phyloP scores from a whole-genome alignment of 192 early-diverging fungal genomes.

The Cetraspora pellucida region DNA sequence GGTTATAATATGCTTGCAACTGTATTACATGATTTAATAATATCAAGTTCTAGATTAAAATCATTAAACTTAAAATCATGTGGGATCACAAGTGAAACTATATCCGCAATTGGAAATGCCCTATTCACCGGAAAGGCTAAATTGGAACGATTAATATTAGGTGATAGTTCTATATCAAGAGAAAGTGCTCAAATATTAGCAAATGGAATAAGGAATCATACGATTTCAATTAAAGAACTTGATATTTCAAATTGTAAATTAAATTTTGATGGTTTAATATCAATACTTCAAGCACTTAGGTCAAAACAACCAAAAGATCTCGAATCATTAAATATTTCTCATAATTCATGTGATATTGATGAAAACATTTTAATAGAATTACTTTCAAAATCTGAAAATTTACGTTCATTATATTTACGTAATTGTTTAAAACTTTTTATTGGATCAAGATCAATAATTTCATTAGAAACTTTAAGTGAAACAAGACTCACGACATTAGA shows the following conservation, averaged over 20 bases:
- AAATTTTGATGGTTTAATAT: not conserved
- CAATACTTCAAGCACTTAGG: not conserved
- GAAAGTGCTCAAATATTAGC: conserved; percentile 24
- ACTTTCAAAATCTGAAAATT: not conserved
- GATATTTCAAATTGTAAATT: conserved; percentile 22
- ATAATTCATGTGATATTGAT: conserved; percentile 10
- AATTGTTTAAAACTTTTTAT: conserved; percentile 3
- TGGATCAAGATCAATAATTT: not conserved
- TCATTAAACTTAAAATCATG: conserved; percentile 6
- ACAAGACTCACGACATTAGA: conserved; percentile 11
- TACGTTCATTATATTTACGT: not conserved
- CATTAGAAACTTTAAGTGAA: not conserved
- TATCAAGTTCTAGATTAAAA: conserved; percentile 18
- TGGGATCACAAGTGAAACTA: conserved; percentile 20
- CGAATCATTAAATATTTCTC: conserved; percentile 1
- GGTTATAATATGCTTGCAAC: conserved; percentile 5
- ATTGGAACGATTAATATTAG: conserved; percentile 11
- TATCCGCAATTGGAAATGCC: conserved; percentile 5
- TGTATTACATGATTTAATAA: conserved; percentile 12
- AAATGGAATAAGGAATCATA: conserved; percentile 7
- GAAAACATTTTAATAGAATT: not conserved
- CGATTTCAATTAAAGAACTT: conserved; percentile 1
- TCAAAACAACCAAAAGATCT: not conserved
- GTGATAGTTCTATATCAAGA: not conserved
- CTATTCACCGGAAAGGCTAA: conserved; percentile 1